Percentiles rank a stretch among this genome's conserved stretches.
Evolutionary conservation across 2,329 filamentous ascomycete genomes (phyloP).

Genomic region (Talaromyces sp.): DNA sequence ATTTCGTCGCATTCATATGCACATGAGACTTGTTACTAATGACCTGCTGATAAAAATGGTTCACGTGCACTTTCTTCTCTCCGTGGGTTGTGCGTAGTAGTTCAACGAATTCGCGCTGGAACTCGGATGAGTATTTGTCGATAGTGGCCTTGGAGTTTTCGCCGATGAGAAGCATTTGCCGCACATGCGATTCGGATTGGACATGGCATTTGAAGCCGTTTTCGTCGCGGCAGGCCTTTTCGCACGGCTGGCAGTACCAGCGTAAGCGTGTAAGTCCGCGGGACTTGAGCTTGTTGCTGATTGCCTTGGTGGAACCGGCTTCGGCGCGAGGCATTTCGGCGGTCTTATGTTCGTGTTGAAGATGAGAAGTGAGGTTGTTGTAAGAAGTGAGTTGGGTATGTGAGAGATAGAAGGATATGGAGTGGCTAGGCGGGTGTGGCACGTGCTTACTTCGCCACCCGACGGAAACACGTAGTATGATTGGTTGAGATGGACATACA

Average conservation of each 20-base stretch:
- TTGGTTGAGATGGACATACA: not conserved
- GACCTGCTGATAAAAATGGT: constrained; percentile 93
- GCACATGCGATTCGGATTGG: constrained; percentile 78
- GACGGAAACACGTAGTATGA: not conserved
- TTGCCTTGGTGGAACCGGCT: constrained; percentile 82
- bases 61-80: constrained; percentile 83
- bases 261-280: constrained; percentile 68
- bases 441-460: constrained; percentile 4
- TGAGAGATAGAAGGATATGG: not conserved
- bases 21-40: constrained; percentile 78
- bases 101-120: constrained; percentile 73
- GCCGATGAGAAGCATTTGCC: constrained; percentile 84
- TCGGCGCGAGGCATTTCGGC: constrained; percentile 84
- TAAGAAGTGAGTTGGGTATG: not conserved
- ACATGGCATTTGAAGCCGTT: constrained; percentile 89
- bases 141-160: constrained; percentile 83
- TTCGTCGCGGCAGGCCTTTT: constrained; percentile 73
- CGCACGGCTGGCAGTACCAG: constrained; percentile 76
- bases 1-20: constrained; percentile 92
- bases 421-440: not conserved
- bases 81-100: constrained; percentile 80
- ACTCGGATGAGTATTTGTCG: constrained; percentile 75
- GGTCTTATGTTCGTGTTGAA: not conserved
- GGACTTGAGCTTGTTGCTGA: constrained; percentile 86
- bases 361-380: too few species aligned